Evolutionary conservation across 129 eudicot genomes (phyloP).

Genomic region (Sambucus nigra): DNA sequence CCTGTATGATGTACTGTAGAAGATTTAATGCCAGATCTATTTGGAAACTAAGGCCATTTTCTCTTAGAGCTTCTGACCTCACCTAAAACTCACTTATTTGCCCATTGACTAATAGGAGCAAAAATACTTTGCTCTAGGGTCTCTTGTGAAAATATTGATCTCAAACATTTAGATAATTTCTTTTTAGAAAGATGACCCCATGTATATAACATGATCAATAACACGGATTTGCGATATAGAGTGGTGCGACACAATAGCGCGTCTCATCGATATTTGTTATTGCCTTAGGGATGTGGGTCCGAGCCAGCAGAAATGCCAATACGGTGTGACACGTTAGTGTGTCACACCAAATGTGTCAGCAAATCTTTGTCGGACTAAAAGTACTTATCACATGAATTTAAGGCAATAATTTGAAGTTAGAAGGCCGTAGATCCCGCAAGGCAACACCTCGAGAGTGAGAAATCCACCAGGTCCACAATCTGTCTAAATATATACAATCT

Average conservation of each 20-base stretch:
- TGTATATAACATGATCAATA: slow-evolving; percentile 44
- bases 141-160: too few relatives aligned
- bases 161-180: too few relatives aligned
- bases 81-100: slow-evolving; percentile 42
- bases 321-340: too few relatives aligned
- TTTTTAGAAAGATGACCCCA: slow-evolving; percentile 34
- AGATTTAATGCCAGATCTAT: too few relatives aligned
- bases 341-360: too few relatives aligned
- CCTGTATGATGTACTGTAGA: slow-evolving; percentile 11
- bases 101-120: slow-evolving; percentile 22
- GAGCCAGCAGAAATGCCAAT: too few relatives aligned
- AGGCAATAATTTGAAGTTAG: slow-evolving; percentile 57
- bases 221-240: too few relatives aligned
- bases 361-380: too few relatives aligned
- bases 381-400: too few relatives aligned
- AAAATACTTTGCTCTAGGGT: slow-evolving; percentile 24
- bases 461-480: slow-evolving; percentile 57
- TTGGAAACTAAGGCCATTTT: slow-evolving; percentile 56
- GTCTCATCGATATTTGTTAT: too few relatives aligned
- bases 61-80: slow-evolving; percentile 16
- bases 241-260: too few relatives aligned
- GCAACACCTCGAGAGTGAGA: slow-evolving; percentile 54
- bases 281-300: too few relatives aligned
- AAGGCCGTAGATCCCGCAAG: slow-evolving; percentile 60
- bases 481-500: slow-evolving; percentile 51